Conservation (phyloP, 768 basidiomycete species). For the Kwoniella dendrophila region DNA sequence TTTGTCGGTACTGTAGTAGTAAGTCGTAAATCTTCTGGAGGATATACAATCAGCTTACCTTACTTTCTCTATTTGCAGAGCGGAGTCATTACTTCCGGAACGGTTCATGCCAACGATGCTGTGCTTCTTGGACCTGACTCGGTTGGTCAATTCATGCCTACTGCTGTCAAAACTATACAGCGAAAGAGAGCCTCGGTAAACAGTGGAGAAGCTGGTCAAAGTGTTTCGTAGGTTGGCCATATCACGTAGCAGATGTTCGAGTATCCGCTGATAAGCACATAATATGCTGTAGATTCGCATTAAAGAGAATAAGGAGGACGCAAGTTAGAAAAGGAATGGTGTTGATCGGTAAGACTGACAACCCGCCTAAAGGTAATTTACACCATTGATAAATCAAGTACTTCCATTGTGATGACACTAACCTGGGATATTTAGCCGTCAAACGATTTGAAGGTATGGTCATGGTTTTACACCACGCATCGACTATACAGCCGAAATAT, state of each 20-base stretch:
- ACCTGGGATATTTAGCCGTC: conserved; percentile 62
- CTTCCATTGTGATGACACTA: conserved; percentile 16
- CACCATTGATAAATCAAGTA: not conserved
- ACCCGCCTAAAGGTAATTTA: conserved; percentile 69
- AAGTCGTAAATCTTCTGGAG: conserved; percentile 11
- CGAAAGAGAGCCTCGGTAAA: conserved; percentile 85
- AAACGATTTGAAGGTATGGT: conserved; percentile 90
- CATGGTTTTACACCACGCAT: conserved; percentile 66
- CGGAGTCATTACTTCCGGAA: conserved; percentile 54
- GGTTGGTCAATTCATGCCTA: conserved; percentile 80
- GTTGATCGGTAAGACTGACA: conserved; percentile 75
- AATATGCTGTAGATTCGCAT: conserved; percentile 62
- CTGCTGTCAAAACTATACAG: conserved; percentile 86
- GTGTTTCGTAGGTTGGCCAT: conserved; percentile 64
- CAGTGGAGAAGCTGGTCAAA: conserved; percentile 91
- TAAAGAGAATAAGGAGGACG: conserved; percentile 81
- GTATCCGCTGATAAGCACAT: not conserved
- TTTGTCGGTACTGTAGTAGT: conserved; percentile 52
- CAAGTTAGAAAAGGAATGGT: conserved; percentile 95
- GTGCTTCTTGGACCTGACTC: conserved; percentile 89
- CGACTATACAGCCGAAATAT: conserved; percentile 84
- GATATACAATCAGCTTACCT: too few species aligned
- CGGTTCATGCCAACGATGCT: conserved; percentile 67
- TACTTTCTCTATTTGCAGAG: conserved; percentile 30
- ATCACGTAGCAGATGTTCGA: not conserved